A percentile compares a stretch with the other conserved stretches of the same genome.
Conservation (phyloP, 805 yeast genomes). For the Zygotorulaspora danielsina region DNA sequence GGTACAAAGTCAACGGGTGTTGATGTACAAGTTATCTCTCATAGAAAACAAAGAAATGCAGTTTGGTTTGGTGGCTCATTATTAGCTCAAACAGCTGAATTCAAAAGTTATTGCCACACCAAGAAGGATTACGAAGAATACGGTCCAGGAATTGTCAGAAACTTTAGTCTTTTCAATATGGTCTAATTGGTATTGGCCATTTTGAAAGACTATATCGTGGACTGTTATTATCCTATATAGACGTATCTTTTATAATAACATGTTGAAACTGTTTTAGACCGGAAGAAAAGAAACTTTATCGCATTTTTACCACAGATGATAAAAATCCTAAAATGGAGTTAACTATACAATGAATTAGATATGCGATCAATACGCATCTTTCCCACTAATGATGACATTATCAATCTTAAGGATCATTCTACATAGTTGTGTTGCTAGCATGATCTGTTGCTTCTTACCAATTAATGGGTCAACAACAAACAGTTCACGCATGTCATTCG, state of each 20-base stretch:
- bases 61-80: slow-evolving; percentile 99
- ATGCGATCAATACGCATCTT: slow-evolving; percentile 55
- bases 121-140: slow-evolving; percentile 96
- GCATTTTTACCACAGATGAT: not conserved
- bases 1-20: slow-evolving; percentile 84
- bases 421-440: slow-evolving; percentile 94
- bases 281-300: not conserved
- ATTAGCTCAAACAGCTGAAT: slow-evolving; percentile 95
- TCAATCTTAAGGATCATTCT: slow-evolving; percentile 97
- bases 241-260: too few relatives aligned
- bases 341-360: not conserved
- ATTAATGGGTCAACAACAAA: slow-evolving; percentile 96
- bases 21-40: slow-evolving; percentile 93
- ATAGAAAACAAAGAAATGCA: slow-evolving; percentile 95
- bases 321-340: not conserved
- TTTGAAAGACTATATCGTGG: too few relatives aligned
- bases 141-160: slow-evolving; percentile 97
- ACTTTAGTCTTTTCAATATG: slow-evolving; percentile 89
- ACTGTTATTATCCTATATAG: too few relatives aligned
- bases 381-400: slow-evolving; percentile 89
- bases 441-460: slow-evolving; percentile 93
- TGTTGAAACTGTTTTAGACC: too few relatives aligned
- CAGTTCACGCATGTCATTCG: slow-evolving; percentile 87
- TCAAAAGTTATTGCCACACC: slow-evolving; percentile 93
- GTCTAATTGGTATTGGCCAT: too few relatives aligned